These are phyloP conservation scores for Curvularia sp. DNA, from an alignment of 2,329 filamentous ascomycete species.

Conservation along the genomic window DNA sequence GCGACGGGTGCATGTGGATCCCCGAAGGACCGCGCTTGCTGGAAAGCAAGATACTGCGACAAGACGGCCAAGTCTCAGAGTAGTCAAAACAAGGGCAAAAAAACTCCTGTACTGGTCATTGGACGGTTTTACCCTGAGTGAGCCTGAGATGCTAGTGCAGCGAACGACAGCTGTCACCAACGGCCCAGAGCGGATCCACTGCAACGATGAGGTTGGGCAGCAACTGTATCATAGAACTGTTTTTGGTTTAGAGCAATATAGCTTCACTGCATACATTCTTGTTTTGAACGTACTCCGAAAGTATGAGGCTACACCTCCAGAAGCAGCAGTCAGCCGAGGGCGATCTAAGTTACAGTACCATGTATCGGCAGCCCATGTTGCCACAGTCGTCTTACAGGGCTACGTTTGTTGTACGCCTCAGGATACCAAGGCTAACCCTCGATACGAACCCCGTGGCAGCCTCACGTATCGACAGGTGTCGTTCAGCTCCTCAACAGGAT, in stretches of 20 bases:
- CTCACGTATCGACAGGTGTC: constrained; percentile 20
- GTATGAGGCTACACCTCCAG: constrained; percentile 1
- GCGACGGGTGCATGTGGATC: constrained; percentile 31
- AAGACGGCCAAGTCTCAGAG: constrained; percentile 20
- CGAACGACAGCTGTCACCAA: constrained; percentile 32
- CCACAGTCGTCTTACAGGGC: constrained; percentile 11
- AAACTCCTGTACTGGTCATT: constrained; percentile 18
- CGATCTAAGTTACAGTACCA: constrained; percentile 4
- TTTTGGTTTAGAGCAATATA: constrained; percentile 27
- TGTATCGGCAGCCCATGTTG: constrained; percentile 13
- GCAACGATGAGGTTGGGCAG: constrained; percentile 29
- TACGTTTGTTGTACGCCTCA: constrained; percentile 27
- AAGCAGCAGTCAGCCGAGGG: neutral
- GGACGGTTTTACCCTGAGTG: constrained; percentile 25
- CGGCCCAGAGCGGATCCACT: constrained; percentile 19
- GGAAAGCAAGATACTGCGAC: constrained; percentile 22
- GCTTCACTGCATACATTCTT: constrained; percentile 22
- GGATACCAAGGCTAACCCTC: constrained; percentile 13
- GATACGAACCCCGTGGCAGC: constrained; percentile 17
- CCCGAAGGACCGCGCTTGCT: constrained; percentile 26
- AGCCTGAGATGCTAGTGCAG: constrained; percentile 26
- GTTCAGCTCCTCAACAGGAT: constrained; percentile 2
- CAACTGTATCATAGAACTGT: constrained; percentile 30
- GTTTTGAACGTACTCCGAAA: constrained; percentile 1
- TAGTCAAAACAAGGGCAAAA: constrained; percentile 17